Base-by-base conservation (phyloP, 306 rosid species). In the Arachis stenosperma region DNA sequence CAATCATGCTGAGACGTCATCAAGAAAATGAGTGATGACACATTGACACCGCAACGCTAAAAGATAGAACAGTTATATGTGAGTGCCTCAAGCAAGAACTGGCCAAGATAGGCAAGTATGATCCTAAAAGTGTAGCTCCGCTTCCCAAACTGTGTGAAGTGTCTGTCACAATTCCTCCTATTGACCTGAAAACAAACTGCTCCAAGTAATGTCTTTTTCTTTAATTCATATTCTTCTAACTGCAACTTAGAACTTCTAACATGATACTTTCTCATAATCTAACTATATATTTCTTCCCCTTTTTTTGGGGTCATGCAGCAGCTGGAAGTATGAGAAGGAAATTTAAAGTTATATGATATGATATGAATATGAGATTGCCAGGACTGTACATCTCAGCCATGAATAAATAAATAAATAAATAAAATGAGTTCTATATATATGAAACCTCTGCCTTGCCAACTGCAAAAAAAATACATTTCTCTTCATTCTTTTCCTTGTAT, bases 51-150 rank as follows among this genome's bases (percentile, higher is more conserved):
- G 59, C 1, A 0, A 43, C 1, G 8, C 50, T 55, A 6, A 1
- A 74, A 39, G 72, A 75, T 14, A 12, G 63, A 29, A 0, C 15
- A 9, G 69, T 8, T 46, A 52, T 63, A 22, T 74, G 83, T 27
- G 0, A 61, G 8, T 80, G 84, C 65, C 61, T 75, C 30, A 80
- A 80, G 33, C 6, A 70, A 56, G 77, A 37, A 15, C 15, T 80
- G 10, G 8, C 74, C 4, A 0, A 0, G 0, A 2, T 69, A 30
- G 60, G 70, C 10, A 58, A 48, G 0, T 81, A 75, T 70, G 66
- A 75, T 60, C 78, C 78, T 13, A 11, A 64, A 0, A 74, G 53
- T 29, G 9, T 80, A 39, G 10, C 84, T 40, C 8, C 2, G 41
- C 51, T 75, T 65, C 75, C 81, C 6, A 17, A 65, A 65, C 40